Percentiles rank a stretch among this genome's conserved stretches.
phyloP scores from a whole-genome alignment of 208 protist species.

The Lotmaria passim region DNA sequence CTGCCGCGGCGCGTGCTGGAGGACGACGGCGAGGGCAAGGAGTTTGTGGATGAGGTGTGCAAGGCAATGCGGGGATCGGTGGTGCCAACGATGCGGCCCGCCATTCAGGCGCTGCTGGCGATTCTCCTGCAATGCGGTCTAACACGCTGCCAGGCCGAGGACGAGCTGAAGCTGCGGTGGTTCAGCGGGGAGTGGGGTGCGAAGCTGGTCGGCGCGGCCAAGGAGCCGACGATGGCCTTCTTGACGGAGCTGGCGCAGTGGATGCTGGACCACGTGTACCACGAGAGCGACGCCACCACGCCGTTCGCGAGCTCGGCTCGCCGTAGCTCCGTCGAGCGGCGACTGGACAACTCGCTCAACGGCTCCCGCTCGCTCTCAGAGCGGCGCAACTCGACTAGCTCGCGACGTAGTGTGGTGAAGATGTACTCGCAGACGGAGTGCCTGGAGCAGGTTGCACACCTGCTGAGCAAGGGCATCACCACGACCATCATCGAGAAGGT shows the following conservation, averaged over 20 bases:
- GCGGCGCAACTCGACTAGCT: slow-evolving; percentile 55
- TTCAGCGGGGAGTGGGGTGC: slow-evolving; percentile 90
- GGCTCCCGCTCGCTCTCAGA: slow-evolving; percentile 67
- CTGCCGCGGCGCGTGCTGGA: slow-evolving; percentile 69
- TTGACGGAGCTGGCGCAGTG: slow-evolving; percentile 73
- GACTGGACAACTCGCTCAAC: slow-evolving; percentile 48
- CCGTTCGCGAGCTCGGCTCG: slow-evolving; percentile 32
- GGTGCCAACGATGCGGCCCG: slow-evolving; percentile 79
- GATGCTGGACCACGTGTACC: slow-evolving; percentile 64
- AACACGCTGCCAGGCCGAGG: slow-evolving; percentile 63
- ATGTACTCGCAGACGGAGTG: slow-evolving; percentile 57
- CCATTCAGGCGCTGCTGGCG: slow-evolving; percentile 79
- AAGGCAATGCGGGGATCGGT: slow-evolving; percentile 74
- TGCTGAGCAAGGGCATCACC: slow-evolving; percentile 63
- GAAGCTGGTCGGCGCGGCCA: slow-evolving; percentile 68
- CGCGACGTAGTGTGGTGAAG: slow-evolving; percentile 67
- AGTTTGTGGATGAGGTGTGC: slow-evolving; percentile 71
- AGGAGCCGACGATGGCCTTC: slow-evolving; percentile 58
- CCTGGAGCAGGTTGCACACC: slow-evolving; percentile 75
- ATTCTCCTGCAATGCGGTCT: slow-evolving; percentile 83
- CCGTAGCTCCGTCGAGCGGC: slow-evolving; percentile 36
- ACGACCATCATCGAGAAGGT: slow-evolving; percentile 62
- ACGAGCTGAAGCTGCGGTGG: slow-evolving; percentile 87
- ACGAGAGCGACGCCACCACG: slow-evolving; percentile 30
- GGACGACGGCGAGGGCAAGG: slow-evolving; percentile 56